These are phyloP conservation scores for Bonia amplexicaulis DNA, from an alignment of 176 grass and related monocot species.

Conservation along the genomic window DNA sequence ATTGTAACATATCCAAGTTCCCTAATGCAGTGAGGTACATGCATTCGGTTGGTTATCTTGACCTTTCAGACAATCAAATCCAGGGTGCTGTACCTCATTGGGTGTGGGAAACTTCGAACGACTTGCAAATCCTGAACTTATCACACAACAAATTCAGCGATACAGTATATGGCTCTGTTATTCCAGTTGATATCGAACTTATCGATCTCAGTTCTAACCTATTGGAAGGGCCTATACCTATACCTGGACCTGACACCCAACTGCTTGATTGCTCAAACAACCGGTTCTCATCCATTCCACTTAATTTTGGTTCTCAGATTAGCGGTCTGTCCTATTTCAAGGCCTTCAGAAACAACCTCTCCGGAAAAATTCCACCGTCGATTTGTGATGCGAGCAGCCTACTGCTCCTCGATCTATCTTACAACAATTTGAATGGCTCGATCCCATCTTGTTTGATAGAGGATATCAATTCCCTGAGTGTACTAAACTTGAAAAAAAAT, in stretches of 20 bases:
- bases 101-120: constrained; percentile 34
- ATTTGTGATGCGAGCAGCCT: constrained; percentile 14
- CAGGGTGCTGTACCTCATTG: constrained; percentile 40
- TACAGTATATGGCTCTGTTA: background rate
- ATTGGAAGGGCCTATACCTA: constrained; percentile 32
- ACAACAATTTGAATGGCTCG: constrained; percentile 25
- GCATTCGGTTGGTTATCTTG: background rate
- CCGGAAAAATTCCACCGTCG: constrained; percentile 17
- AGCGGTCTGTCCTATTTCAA: background rate
- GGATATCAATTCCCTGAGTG: background rate
- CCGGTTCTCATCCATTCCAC: constrained; percentile 20
- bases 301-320: constrained; percentile 23
- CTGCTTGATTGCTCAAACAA: constrained; percentile 33
- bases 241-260: background rate
- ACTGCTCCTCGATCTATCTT: constrained; percentile 23
- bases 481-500: constrained; percentile 34
- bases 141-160: constrained; percentile 50
- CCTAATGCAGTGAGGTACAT: constrained; percentile 38
- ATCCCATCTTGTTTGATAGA: constrained; percentile 37
- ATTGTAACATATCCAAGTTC: constrained; percentile 51
- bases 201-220: constrained; percentile 23
- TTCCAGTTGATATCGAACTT: fast-evolving
- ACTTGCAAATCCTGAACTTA: constrained; percentile 19
- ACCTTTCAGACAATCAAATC: constrained; percentile 71
- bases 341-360: constrained; percentile 5